Percentiles rank a stretch among this genome's conserved stretches.
Conservation (phyloP, 1,284 basidiomycete genomes). For the Chalciporus sp. region DNA sequence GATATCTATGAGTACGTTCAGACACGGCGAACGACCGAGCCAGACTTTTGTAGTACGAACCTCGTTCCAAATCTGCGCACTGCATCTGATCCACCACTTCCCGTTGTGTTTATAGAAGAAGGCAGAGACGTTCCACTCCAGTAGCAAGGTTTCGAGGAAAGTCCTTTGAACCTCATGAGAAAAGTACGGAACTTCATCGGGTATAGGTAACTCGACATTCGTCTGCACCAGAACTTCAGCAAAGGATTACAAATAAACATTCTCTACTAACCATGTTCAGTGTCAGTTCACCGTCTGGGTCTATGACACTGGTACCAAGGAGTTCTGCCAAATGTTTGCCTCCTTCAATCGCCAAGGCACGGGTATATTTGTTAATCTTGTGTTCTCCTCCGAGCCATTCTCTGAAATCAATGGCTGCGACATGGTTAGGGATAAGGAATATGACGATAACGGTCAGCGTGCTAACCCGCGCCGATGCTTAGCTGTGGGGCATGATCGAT, state of each 20-base stretch:
- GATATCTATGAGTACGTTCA: too few relatives aligned
- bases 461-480: constrained; percentile 55
- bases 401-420: constrained; percentile 74
- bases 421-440: constrained; percentile 24
- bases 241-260: not conserved
- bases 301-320: constrained; percentile 67
- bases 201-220: constrained; percentile 59
- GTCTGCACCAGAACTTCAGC: constrained; percentile 29
- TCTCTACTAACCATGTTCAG: constrained; percentile 65
- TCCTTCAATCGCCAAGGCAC: constrained; percentile 72
- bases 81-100: constrained; percentile 72
- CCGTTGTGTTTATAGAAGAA: constrained; percentile 54
- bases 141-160: constrained; percentile 41
- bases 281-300: constrained; percentile 64
- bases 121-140: constrained; percentile 42
- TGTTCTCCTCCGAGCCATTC: constrained; percentile 83
- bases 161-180: constrained; percentile 3
- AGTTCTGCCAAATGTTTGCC: constrained; percentile 66
- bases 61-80: constrained; percentile 76
- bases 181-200: constrained; percentile 32
- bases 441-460: not conserved
- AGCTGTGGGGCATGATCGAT: constrained; percentile 59
- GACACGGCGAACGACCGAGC: too few relatives aligned
- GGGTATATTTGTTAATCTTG: constrained; percentile 77
- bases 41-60: constrained; percentile 39